These are phyloP conservation scores for Alternaria sp. DNA, from an alignment of 2,329 filamentous ascomycete species.

Conservation along the genomic window DNA sequence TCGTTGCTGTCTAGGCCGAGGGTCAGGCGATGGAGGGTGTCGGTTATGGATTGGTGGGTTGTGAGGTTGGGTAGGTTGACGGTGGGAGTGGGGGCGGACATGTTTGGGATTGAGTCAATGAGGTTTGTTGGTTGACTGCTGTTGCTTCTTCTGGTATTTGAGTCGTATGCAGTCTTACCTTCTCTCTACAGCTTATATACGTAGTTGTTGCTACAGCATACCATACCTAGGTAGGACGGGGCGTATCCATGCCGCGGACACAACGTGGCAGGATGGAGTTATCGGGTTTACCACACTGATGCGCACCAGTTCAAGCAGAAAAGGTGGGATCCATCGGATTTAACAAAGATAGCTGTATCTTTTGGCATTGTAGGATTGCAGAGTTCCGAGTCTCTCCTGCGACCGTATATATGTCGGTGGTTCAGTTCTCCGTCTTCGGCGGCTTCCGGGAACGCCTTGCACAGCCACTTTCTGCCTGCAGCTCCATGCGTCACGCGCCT, in stretches of 20 bases:
- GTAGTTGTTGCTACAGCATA: not conserved
- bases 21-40: slow-evolving; percentile 30
- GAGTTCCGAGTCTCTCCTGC: not conserved
- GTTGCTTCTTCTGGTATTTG: not conserved
- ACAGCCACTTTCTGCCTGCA: not conserved
- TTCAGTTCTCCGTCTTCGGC: not conserved
- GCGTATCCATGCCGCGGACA: not conserved
- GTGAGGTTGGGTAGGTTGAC: slow-evolving; percentile 8
- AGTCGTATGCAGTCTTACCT: not conserved
- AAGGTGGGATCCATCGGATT: not conserved
- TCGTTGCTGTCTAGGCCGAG: slow-evolving; percentile 33
- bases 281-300: not conserved
- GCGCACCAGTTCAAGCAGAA: not conserved
- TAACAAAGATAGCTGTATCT: not conserved
- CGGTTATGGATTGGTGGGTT: slow-evolving; percentile 29
- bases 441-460: not conserved
- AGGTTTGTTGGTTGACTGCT: not conserved
- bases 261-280: not conserved
- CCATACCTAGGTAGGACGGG: not conserved
- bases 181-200: not conserved
- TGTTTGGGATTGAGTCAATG: not conserved
- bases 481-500: not conserved
- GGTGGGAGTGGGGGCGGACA: not conserved
- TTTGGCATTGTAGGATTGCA: not conserved
- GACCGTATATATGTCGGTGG: not conserved